A percentile compares a stretch with the other conserved stretches of the same genome.
These are phyloP conservation scores for Aspergillus hiratsukae DNA, from an alignment of 2,329 filamentous ascomycete genomes.

Conservation along the genomic window DNA sequence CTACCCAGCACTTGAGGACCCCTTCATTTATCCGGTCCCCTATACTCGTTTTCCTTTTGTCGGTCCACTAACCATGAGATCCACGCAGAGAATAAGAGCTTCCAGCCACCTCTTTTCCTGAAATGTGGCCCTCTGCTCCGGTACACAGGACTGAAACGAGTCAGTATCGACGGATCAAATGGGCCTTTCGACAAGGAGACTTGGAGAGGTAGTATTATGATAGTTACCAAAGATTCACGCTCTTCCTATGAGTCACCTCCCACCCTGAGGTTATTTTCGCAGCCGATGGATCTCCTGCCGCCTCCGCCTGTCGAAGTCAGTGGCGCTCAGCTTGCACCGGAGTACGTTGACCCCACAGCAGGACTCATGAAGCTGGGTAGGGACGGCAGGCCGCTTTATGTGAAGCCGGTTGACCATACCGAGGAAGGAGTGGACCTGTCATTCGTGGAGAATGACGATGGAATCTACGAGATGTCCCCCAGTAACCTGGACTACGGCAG, in stretches of 20 bases:
- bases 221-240: constrained; percentile 79
- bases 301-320: constrained; percentile 68
- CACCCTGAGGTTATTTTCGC: constrained; percentile 76
- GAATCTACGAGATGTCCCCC: constrained; percentile 68
- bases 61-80: constrained; percentile 31
- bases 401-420: constrained; percentile 82
- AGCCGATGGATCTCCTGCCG: constrained; percentile 76
- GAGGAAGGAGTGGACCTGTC: constrained; percentile 76
- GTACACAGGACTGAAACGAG: constrained; percentile 76
- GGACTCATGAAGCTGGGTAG: constrained; percentile 82
- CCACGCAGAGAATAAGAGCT: constrained; percentile 54
- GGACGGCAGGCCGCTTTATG: constrained; percentile 79
- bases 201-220: constrained; percentile 93
- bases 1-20: not conserved
- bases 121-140: constrained; percentile 87
- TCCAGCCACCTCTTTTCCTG: constrained; percentile 77
- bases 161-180: constrained; percentile 29
- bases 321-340: constrained; percentile 59
- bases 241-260: constrained; percentile 79
- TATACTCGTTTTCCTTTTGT: not conserved
- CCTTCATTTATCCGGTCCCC: not conserved
- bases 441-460: constrained; percentile 70
- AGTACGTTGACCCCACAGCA: constrained; percentile 85
- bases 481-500: constrained; percentile 41
- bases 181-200: constrained; percentile 61